Conservation (phyloP, 345 rosid genomes). For the Angophora floribunda region DNA sequence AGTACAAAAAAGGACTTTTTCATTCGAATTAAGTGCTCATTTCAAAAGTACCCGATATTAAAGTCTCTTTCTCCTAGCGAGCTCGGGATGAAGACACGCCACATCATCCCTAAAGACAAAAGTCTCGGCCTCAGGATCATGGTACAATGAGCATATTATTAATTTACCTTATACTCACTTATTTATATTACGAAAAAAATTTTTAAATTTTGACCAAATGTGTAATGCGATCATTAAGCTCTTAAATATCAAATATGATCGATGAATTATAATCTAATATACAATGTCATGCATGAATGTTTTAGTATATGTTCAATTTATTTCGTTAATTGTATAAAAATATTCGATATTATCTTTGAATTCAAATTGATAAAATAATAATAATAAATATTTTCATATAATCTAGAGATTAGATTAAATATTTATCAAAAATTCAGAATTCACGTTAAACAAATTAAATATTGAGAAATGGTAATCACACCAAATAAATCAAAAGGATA, state of each 20-base stretch:
- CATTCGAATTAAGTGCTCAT: neutral
- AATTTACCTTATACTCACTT: neutral
- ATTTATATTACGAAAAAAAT: rapidly evolving
- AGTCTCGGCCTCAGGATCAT: neutral
- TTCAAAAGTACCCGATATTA: neutral
- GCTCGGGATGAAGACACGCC: neutral
- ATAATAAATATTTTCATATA: neutral
- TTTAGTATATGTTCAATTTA: rapidly evolving
- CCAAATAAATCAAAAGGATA: too few species aligned
- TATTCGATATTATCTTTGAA: rapidly evolving
- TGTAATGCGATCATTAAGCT: rapidly evolving
- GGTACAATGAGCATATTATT: neutral
- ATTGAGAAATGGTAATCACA: rapidly evolving
- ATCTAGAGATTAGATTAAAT: rapidly evolving
- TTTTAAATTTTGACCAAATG: rapidly evolving
- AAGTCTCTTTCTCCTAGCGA: neutral
- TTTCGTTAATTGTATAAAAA: too few species aligned
- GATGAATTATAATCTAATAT: rapidly evolving
- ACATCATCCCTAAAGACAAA: neutral
- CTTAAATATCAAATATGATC: too few species aligned
- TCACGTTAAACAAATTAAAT: rapidly evolving
- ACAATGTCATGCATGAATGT: rapidly evolving
- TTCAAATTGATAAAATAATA: rapidly evolving
- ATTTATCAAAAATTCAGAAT: rapidly evolving
- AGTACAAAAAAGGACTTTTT: neutral